phyloP scores from a whole-genome alignment of 129 eudicot species.

The Pulicaria dysenterica region DNA sequence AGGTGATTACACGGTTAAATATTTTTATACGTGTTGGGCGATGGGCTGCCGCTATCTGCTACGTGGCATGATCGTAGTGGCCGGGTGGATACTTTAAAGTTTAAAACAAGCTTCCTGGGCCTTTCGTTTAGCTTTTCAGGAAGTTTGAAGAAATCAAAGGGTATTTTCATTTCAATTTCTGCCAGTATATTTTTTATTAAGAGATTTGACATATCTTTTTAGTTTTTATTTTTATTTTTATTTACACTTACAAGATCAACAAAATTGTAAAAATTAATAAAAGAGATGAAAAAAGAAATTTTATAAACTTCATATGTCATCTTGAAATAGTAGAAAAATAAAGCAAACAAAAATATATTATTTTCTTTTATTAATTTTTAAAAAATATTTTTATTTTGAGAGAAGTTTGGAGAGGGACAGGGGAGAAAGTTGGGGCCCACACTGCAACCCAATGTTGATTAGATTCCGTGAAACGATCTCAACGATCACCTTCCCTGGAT shows the following conservation, averaged over 20 bases:
- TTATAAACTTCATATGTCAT: too few relatives aligned
- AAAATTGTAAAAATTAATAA: too few relatives aligned
- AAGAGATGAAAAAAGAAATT: too few relatives aligned
- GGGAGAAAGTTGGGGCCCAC: background rate
- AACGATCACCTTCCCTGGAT: background rate
- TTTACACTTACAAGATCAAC: too few relatives aligned
- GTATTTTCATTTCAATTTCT: slow-evolving; percentile 8
- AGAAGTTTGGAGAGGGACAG: slow-evolving; percentile 12
- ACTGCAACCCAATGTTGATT: slow-evolving; percentile 24
- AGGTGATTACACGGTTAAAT: too few relatives aligned
- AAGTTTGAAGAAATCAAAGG: slow-evolving; percentile 3
- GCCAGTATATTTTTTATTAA: too few relatives aligned
- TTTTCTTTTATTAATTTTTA: too few relatives aligned
- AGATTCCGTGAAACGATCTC: slow-evolving; percentile 18
- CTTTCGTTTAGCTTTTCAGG: background rate
- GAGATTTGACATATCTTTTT: too few relatives aligned
- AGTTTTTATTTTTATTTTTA: too few relatives aligned
- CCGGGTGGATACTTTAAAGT: background rate
- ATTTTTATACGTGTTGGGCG: background rate
- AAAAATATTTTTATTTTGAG: too few relatives aligned
- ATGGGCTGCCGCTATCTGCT: background rate
- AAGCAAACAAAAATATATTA: too few relatives aligned
- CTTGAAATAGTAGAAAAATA: too few relatives aligned
- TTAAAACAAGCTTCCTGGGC: slow-evolving; percentile 13
- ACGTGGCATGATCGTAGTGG: background rate